Conservation (phyloP, 331 rosid genomes). For the Quercus lobata region DNA sequence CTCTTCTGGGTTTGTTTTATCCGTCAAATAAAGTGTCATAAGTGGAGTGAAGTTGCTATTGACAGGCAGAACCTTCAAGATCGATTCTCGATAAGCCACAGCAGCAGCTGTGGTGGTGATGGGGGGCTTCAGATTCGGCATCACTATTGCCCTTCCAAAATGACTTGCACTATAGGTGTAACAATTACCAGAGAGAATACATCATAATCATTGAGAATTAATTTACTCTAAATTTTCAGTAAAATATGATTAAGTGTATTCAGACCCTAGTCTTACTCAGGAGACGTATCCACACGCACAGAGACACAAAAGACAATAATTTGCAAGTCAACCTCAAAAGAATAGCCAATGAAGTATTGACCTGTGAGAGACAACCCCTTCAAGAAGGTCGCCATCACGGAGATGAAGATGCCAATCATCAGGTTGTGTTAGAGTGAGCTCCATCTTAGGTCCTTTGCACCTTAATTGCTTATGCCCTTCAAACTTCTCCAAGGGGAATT, state of each 20-base stretch:
- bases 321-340: background rate
- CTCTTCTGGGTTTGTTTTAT: constrained; percentile 61
- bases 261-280: no score
- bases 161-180: constrained; percentile 52
- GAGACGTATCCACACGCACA: background rate
- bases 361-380: constrained; percentile 83
- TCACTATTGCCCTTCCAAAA: constrained; percentile 86
- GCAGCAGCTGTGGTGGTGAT: constrained; percentile 68
- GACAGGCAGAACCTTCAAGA: constrained; percentile 66
- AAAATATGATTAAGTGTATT: background rate
- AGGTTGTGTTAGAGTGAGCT: constrained; percentile 75
- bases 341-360: constrained; percentile 7
- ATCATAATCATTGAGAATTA: background rate
- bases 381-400: constrained; percentile 77
- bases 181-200: constrained; percentile 14
- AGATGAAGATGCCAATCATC: constrained; percentile 99
- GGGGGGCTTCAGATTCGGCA: constrained; percentile 95
- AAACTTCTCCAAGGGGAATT: constrained; percentile 25
- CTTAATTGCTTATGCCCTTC: constrained; percentile 22
- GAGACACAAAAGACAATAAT: background rate
- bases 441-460: constrained; percentile 48
- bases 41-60: constrained; percentile 70
- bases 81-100: constrained; percentile 62
- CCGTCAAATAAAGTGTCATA: constrained; percentile 92
- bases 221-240: background rate